These are phyloP conservation scores for Senna siamea DNA, from an alignment of 306 rosid species.

Conservation along the genomic window DNA sequence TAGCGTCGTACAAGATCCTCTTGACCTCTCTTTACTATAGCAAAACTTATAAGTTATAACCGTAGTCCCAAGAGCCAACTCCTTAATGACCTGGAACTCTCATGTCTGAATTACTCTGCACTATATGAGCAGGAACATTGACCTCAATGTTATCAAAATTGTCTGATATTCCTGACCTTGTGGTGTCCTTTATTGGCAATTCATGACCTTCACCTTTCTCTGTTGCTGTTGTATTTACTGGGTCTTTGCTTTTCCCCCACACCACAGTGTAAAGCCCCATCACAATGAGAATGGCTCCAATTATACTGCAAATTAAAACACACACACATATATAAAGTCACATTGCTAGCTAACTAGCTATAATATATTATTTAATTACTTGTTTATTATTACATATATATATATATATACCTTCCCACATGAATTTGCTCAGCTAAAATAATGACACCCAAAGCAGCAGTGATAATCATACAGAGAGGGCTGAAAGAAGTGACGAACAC, in stretches of 20 bases:
- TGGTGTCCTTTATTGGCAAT: constrained; percentile 61
- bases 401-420: constrained; percentile 73
- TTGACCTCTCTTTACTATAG: constrained; percentile 31
- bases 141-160: constrained; percentile 39
- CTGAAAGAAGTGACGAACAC: constrained; percentile 94
- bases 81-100: too few species aligned
- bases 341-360: too few species aligned
- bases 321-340: too few species aligned
- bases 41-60: constrained; percentile 32
- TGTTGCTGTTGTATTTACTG: constrained; percentile 19
- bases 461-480: constrained; percentile 92
- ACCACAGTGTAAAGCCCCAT: constrained; percentile 89
- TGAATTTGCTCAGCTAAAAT: constrained; percentile 78
- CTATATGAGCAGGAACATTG: constrained; percentile 34
- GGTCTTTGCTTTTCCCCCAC: constrained; percentile 94
- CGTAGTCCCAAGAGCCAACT: not conserved
- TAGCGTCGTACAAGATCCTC: constrained; percentile 41
- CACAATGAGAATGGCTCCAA: constrained; percentile 87
- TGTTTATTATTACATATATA: not conserved
- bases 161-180: constrained; percentile 33
- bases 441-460: constrained; percentile 78
- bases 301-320: constrained; percentile 46
- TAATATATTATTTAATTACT: too few species aligned
- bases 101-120: constrained; percentile 34
- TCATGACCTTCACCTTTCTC: constrained; percentile 49